Evolutionary conservation across 2,329 filamentous ascomycete genomes (phyloP).

Genomic region (Zasmidium angulare): DNA sequence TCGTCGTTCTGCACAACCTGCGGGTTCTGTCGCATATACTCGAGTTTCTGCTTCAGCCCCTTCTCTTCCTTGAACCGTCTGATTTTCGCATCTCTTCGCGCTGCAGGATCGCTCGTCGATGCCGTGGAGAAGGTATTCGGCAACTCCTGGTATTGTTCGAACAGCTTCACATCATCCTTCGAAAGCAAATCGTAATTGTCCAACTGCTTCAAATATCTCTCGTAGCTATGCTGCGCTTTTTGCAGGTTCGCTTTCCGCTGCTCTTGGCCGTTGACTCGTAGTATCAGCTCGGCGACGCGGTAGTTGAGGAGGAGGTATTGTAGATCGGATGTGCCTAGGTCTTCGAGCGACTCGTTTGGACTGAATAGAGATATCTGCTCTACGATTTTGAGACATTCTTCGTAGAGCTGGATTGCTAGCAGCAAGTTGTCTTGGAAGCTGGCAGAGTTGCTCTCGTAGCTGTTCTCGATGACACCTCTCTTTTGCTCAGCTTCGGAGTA

Average conservation of each 20-base stretch:
- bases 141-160: conserved; percentile 71
- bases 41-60: conserved; percentile 77
- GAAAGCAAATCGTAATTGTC: conserved; percentile 77
- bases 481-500: conserved; percentile 55
- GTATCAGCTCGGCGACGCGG: conserved; percentile 75
- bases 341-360: conserved; percentile 83
- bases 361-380: conserved; percentile 80
- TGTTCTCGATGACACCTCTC: conserved; percentile 59
- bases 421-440: conserved; percentile 67
- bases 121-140: conserved; percentile 72
- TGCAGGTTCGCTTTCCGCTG: conserved; percentile 61
- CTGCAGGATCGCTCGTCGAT: conserved; percentile 63
- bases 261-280: conserved; percentile 63
- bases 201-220: conserved; percentile 72
- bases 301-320: conserved; percentile 79
- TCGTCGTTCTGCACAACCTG: conserved; percentile 72
- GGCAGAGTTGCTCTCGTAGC: conserved; percentile 64
- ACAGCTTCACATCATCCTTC: conserved; percentile 63
- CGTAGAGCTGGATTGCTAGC: conserved; percentile 67
- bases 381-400: conserved; percentile 69
- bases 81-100: conserved; percentile 80
- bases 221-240: conserved; percentile 68
- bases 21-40: conserved; percentile 63
- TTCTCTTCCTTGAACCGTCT: conserved; percentile 82
- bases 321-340: conserved; percentile 79